Evolutionary conservation across 768 basidiomycete genomes (phyloP).

Genomic region (Leccinellum luteum): DNA sequence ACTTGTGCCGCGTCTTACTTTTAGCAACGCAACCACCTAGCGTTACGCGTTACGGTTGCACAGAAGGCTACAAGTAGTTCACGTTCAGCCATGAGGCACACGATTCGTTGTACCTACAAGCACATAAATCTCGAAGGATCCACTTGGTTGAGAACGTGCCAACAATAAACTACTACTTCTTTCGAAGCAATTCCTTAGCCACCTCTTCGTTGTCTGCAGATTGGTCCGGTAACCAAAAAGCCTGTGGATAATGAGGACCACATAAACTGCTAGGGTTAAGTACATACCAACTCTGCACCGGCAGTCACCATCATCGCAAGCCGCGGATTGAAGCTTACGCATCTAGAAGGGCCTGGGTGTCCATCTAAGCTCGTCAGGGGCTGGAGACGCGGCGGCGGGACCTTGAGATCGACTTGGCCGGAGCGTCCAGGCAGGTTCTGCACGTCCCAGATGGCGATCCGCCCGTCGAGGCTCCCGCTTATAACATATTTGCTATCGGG

Average conservation of each 20-base stretch:
- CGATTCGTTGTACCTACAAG: not conserved
- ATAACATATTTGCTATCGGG: conserved; percentile 91
- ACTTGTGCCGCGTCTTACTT: too few species aligned
- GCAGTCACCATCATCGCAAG: conserved; percentile 85
- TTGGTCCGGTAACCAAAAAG: conserved; percentile 68
- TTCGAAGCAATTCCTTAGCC: conserved; percentile 66
- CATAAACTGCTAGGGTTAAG: not conserved
- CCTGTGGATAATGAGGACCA: conserved; percentile 36
- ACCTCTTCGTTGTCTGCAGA: conserved; percentile 67
- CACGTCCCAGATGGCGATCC: conserved; percentile 85
- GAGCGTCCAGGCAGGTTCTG: conserved; percentile 53
- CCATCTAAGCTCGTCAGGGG: conserved; percentile 63
- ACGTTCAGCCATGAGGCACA: too few species aligned
- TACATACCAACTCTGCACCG: conserved; percentile 75
- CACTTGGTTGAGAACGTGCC: not conserved
- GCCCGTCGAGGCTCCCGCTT: conserved; percentile 83
- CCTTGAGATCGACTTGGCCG: conserved; percentile 54
- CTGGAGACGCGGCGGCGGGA: conserved; percentile 47
- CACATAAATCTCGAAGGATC: too few species aligned
- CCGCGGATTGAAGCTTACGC: conserved; percentile 88
- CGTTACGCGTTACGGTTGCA: too few species aligned
- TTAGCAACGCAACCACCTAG: too few species aligned
- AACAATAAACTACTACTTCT: conserved; percentile 30
- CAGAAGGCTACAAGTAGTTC: too few species aligned
- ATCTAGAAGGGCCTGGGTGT: conserved; percentile 80